phyloP scores from a whole-genome alignment of 768 basidiomycete genomes.

The Lanmaoa pseudosensibilis region DNA sequence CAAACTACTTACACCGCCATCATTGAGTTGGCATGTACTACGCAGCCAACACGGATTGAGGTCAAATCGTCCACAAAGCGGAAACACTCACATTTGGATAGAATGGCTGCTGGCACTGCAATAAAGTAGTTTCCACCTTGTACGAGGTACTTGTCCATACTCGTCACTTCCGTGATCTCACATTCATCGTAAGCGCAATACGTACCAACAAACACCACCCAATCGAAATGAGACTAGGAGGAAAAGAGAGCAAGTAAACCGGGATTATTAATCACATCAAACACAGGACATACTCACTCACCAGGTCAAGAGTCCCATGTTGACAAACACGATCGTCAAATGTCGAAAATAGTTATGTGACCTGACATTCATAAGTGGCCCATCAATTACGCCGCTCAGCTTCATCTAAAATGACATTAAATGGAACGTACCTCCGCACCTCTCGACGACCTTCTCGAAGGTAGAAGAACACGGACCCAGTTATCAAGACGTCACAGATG shows the following conservation, averaged over 20 bases:
- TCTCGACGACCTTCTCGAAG: constrained; percentile 16
- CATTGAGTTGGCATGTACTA: constrained; percentile 16
- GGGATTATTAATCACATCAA: neutral
- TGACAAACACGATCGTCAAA: constrained; percentile 13
- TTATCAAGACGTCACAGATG: constrained; percentile 16
- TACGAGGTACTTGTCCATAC: neutral
- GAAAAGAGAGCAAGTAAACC: neutral
- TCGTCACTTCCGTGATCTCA: neutral
- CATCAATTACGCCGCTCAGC: too few relatives aligned
- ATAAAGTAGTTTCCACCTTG: neutral
- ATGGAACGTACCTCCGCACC: constrained; percentile 1
- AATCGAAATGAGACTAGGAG: constrained; percentile 4
- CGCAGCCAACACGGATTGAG: neutral
- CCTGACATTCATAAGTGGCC: neutral
- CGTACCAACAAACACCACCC: constrained; percentile 11
- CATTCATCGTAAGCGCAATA: neutral
- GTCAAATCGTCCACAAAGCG: too few relatives aligned
- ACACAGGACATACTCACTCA: neutral
- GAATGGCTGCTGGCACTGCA: neutral
- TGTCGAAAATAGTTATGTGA: constrained; percentile 11
- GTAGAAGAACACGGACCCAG: constrained; percentile 23
- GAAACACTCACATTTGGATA: constrained; percentile 4
- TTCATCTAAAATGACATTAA: neutral
- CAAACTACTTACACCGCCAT: constrained; percentile 11
- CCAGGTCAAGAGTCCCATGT: constrained; percentile 17